These are phyloP conservation scores for Trichoderma sp. DNA, from an alignment of 2,329 filamentous ascomycete genomes.

Conservation along the genomic window DNA sequence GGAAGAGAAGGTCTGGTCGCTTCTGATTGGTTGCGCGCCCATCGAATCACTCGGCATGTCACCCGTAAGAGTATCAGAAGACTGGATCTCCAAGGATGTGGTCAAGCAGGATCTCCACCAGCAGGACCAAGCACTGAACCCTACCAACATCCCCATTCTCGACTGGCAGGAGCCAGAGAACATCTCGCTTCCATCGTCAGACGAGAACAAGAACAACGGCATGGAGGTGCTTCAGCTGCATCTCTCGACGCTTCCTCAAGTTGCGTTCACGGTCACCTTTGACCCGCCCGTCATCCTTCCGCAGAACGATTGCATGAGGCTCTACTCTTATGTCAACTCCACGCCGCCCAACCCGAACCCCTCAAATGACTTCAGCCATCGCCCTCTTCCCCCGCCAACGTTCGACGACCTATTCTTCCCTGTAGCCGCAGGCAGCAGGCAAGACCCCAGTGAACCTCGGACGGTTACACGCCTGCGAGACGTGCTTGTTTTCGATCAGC, in stretches of 20 bases:
- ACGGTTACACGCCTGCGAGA: conserved; percentile 54
- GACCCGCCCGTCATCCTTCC: conserved; percentile 74
- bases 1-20: conserved; percentile 61
- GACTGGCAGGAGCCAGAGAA: conserved; percentile 76
- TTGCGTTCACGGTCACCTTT: conserved; percentile 74
- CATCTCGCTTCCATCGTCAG: conserved; percentile 56
- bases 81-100: conserved; percentile 72
- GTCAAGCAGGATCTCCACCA: conserved; percentile 56
- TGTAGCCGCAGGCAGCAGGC: conserved; percentile 49
- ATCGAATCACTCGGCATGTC: conserved; percentile 51
- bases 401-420: conserved; percentile 64
- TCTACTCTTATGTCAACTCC: conserved; percentile 60
- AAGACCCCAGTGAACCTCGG: conserved; percentile 61
- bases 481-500: conserved; percentile 47
- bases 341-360: conserved; percentile 43
- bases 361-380: conserved; percentile 42
- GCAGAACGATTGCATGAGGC: conserved; percentile 61
- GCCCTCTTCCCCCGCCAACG: conserved; percentile 44
- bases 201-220: conserved; percentile 51
- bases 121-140: conserved; percentile 47
- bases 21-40: conserved; percentile 66
- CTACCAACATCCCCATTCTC: conserved; percentile 49
- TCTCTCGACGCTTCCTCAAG: conserved; percentile 60
- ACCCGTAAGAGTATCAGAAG: conserved; percentile 69
- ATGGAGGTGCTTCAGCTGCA: conserved; percentile 57